Conservation (phyloP, 257 asterid species). For the Parsonsia alboflavescens region DNA sequence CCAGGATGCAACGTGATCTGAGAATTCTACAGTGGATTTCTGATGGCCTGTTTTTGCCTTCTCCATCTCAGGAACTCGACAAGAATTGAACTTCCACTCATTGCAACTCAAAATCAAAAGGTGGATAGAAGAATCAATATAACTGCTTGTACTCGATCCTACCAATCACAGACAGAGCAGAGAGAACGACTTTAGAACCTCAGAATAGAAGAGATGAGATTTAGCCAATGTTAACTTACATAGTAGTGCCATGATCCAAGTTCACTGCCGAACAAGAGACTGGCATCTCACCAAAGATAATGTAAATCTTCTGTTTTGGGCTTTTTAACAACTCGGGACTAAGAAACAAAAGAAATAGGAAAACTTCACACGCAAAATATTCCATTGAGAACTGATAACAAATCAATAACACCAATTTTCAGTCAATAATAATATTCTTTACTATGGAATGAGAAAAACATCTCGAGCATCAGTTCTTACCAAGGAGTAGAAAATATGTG, state of each 20-base stretch:
- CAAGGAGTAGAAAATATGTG: constrained; percentile 73
- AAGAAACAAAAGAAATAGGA: no score
- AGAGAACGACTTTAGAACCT: background rate
- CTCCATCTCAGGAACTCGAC: constrained; percentile 67
- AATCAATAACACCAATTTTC: background rate
- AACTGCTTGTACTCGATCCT: constrained; percentile 69
- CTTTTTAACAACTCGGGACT: no score
- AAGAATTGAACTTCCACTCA: constrained; percentile 60
- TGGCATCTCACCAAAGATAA: background rate
- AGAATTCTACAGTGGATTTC: constrained; percentile 32
- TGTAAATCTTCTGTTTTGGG: no score
- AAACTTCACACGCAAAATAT: no score
- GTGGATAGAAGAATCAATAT: constrained; percentile 67
- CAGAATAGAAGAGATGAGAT: background rate
- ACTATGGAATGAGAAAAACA: background rate
- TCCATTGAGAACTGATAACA: background rate
- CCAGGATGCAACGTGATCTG: constrained; percentile 24
- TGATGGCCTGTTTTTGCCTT: constrained; percentile 28
- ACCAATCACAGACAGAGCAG: background rate
- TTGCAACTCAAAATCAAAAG: constrained; percentile 78
- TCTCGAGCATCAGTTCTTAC: constrained; percentile 30
- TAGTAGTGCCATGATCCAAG: background rate
- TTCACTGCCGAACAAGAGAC: background rate
- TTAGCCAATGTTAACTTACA: background rate
- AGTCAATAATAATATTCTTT: background rate